Conservation (phyloP, 306 rosid genomes). For the Rosa rugosa region DNA sequence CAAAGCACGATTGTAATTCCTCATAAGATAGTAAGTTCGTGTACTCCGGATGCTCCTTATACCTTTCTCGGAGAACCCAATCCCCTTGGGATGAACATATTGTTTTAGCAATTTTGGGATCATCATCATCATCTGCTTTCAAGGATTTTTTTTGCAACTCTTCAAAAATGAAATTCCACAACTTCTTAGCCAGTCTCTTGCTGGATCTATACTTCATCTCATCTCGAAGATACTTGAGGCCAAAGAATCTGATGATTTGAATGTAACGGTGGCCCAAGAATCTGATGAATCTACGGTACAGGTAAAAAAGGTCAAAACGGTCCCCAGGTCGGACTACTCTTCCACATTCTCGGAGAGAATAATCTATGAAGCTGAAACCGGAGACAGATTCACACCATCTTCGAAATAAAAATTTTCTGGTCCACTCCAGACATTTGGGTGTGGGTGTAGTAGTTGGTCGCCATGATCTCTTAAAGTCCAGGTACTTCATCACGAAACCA, state of each 20-base stretch:
- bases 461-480: constrained; percentile 1
- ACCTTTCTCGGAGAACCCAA: constrained; percentile 5
- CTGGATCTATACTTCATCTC: constrained; percentile 18
- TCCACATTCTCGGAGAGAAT: constrained; percentile 22
- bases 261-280: neutral
- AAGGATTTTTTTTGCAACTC: constrained; percentile 19
- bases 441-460: neutral
- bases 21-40: neutral
- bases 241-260: neutral
- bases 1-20: neutral
- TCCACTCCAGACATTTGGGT: neutral
- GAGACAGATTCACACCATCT: constrained; percentile 48
- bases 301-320: no score
- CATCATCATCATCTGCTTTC: neutral
- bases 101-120: constrained; percentile 1
- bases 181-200: neutral
- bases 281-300: no score
- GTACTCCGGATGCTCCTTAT: rapidly evolving
- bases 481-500: neutral
- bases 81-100: constrained; percentile 28
- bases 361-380: constrained; percentile 27
- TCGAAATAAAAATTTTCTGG: constrained; percentile 9
- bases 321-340: no score
- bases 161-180: constrained; percentile 25
- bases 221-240: constrained; percentile 26